These are phyloP conservation scores for Ocimum tenuiflorum DNA, from an alignment of 257 asterid species.

Conservation along the genomic window DNA sequence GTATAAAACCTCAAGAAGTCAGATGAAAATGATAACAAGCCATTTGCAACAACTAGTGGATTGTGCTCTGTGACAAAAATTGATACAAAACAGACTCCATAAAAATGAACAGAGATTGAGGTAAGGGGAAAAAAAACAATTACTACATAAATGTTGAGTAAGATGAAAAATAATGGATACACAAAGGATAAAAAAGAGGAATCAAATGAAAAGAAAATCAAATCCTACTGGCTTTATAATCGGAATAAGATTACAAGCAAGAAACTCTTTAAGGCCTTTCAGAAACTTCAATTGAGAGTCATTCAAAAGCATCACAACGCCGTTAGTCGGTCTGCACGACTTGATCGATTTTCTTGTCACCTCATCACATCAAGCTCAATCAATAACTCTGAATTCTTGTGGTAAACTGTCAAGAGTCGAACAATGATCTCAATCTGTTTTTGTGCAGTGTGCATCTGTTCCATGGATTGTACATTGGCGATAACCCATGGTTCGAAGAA, in stretches of 20 bases:
- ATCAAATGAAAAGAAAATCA: neutral
- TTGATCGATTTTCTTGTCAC: neutral
- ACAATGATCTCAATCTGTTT: constrained; percentile 40
- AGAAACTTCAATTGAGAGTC: neutral
- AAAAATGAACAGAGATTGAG: neutral
- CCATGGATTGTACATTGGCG: constrained; percentile 62
- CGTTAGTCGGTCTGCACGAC: neutral
- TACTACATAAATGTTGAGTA: neutral
- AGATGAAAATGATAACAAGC: too few relatives aligned
- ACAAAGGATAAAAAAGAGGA: neutral
- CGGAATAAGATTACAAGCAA: constrained; percentile 17
- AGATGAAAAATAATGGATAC: neutral
- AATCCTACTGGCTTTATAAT: constrained; percentile 8
- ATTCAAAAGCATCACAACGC: neutral
- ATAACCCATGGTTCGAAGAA: constrained; percentile 68
- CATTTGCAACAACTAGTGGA: too few relatives aligned
- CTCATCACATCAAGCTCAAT: neutral
- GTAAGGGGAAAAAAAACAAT: neutral
- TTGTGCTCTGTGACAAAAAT: too few relatives aligned
- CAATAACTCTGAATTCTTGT: neutral
- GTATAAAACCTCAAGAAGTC: too few relatives aligned
- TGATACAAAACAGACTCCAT: neutral
- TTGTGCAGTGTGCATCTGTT: constrained; percentile 95
- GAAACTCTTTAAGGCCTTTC: neutral
- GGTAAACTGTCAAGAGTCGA: neutral